Evolutionary conservation across 176 grass and related monocot species (phyloP).

Genomic region (Calamus simplicifolius): DNA sequence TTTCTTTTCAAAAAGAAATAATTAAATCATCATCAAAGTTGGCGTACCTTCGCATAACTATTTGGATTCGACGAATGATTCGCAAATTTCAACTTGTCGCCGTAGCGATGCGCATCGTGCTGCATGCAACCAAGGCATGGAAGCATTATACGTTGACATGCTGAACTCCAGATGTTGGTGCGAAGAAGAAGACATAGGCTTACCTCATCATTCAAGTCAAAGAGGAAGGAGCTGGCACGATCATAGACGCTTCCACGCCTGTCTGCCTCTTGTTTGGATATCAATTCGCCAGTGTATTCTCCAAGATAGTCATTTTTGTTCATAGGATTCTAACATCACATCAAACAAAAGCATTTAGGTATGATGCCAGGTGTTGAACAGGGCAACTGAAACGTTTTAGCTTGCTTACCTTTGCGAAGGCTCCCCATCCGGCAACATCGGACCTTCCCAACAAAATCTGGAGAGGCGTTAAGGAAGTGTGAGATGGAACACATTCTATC

Average conservation of each 20-base stretch:
- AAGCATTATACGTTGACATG: too few relatives aligned
- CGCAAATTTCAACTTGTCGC: conserved; percentile 94
- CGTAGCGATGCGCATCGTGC: conserved; percentile 94
- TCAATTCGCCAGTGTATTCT: conserved; percentile 95
- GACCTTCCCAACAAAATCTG: conserved; percentile 89
- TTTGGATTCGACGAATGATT: conserved; percentile 95
- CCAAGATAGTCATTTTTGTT: conserved; percentile 97
- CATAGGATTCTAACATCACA: conserved; percentile 62
- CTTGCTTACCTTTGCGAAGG: conserved; percentile 80
- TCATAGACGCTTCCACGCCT: conserved; percentile 87
- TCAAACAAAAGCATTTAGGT: conserved; percentile 12
- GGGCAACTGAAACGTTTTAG: neutral
- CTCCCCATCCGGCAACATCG: conserved; percentile 94
- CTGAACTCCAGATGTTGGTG: too few relatives aligned
- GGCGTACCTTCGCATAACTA: conserved; percentile 80
- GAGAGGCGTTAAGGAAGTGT: neutral
- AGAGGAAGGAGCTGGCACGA: conserved; percentile 98
- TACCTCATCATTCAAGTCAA: too few relatives aligned
- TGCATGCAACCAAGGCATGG: too few relatives aligned
- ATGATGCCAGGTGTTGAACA: neutral
- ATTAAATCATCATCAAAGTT: conserved; percentile 1
- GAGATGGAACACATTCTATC: conserved; percentile 1
- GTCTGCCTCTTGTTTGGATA: conserved; percentile 95
- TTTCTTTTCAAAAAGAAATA: conserved; percentile 1
- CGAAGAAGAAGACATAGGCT: too few relatives aligned